A percentile compares a stretch with the other conserved stretches of the same genome.
Evolutionary conservation across 306 rosid species (phyloP).

Genomic region (Rosa lucieae): DNA sequence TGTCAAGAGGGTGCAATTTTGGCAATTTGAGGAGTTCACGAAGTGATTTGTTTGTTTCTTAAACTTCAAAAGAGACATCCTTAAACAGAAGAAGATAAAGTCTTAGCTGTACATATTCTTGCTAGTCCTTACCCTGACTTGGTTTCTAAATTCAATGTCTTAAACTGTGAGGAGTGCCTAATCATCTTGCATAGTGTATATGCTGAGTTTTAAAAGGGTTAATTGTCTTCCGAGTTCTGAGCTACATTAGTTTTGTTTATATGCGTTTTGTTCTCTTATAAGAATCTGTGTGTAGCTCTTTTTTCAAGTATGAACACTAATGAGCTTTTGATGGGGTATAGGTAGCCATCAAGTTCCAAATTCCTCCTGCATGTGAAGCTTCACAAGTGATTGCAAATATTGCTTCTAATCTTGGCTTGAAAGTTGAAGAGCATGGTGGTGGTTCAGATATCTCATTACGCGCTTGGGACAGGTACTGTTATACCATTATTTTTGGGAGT

Average conservation of each 20-base stretch:
- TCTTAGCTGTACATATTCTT: neutral
- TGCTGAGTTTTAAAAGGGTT: neutral
- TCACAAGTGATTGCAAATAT: conserved; percentile 72
- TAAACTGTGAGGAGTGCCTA: neutral
- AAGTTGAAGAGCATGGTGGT: conserved; percentile 58
- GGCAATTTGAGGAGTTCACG: neutral
- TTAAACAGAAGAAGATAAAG: neutral
- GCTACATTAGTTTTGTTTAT: neutral
- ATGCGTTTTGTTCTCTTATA: neutral
- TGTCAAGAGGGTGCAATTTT: neutral
- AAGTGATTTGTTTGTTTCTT: neutral
- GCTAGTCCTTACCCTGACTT: neutral
- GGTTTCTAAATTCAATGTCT: neutral
- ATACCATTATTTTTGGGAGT: conserved; percentile 8
- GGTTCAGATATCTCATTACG: conserved; percentile 73
- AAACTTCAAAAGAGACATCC: neutral
- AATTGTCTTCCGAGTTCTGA: neutral
- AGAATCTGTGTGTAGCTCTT: neutral
- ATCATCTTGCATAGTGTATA: neutral
- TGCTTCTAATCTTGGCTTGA: conserved; percentile 67
- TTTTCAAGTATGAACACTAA: neutral
- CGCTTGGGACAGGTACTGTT: conserved; percentile 79
- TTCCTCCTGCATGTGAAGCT: conserved; percentile 73
- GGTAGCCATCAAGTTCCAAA: conserved; percentile 70
- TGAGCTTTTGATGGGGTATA: conserved; percentile 28